Percentiles rank a stretch among this genome's conserved stretches.
phyloP scores from a whole-genome alignment of 1,284 basidiomycete genomes.

The Trichosporon asahii region DNA sequence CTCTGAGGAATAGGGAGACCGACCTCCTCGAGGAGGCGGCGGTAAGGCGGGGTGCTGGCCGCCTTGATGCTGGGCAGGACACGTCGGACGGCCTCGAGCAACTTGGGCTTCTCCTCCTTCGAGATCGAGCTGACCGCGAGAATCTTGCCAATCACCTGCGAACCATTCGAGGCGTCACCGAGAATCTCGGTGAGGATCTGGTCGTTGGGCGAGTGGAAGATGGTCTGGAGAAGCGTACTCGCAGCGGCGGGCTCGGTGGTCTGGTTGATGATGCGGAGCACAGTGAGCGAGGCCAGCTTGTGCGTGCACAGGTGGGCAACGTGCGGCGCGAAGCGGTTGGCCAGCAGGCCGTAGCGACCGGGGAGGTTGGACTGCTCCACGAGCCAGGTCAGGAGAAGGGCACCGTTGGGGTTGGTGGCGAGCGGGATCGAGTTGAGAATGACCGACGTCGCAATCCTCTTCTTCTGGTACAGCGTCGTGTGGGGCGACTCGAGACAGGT shows the following conservation, averaged over 20 bases:
- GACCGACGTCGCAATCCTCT: conserved; percentile 88
- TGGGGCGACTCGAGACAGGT: conserved; percentile 89
- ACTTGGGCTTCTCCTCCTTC: conserved; percentile 62
- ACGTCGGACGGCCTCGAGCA: conserved; percentile 80
- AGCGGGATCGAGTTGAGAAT: conserved; percentile 96
- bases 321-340: conserved; percentile 92
- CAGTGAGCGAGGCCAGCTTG: conserved; percentile 91
- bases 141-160: conserved; percentile 89
- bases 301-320: conserved; percentile 95
- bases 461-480: conserved; percentile 81
- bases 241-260: conserved; percentile 79
- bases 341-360: conserved; percentile 85
- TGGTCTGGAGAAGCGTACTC: conserved; percentile 69
- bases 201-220: conserved; percentile 80
- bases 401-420: conserved; percentile 96
- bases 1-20: conserved; percentile 71
- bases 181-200: conserved; percentile 89
- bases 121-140: conserved; percentile 80
- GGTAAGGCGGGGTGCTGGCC: conserved; percentile 85
- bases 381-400: conserved; percentile 91
- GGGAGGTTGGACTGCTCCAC: conserved; percentile 90
- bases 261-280: conserved; percentile 88
- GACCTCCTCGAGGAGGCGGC: conserved; percentile 87
- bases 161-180: conserved; percentile 91
- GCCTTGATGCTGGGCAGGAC: conserved; percentile 84